Percentiles rank a stretch among this genome's conserved stretches.
Conservation (phyloP, 805 yeast genomes). For the Yamadazyma philogaea region DNA sequence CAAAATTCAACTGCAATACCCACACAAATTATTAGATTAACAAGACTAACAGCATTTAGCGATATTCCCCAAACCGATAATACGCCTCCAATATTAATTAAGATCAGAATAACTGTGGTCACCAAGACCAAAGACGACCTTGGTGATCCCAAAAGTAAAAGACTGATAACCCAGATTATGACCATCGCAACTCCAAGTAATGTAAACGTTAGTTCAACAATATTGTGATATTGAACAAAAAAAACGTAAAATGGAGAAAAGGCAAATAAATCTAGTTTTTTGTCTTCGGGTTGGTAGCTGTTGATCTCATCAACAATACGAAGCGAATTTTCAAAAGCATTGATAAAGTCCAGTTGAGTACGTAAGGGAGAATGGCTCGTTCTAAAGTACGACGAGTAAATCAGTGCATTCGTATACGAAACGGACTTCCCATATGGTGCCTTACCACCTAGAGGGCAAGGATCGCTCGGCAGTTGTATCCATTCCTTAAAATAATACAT, state of each 20-base stretch:
- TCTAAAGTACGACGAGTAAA: slow-evolving; percentile 68
- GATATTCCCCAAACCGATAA: slow-evolving; percentile 75
- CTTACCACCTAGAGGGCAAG: slow-evolving; percentile 93
- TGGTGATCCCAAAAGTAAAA: slow-evolving; percentile 63
- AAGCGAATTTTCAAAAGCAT: slow-evolving; percentile 69
- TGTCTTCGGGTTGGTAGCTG: slow-evolving; percentile 25
- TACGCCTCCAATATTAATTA: slow-evolving; percentile 74
- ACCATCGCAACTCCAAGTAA: slow-evolving; percentile 52
- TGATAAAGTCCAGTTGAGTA: slow-evolving; percentile 80
- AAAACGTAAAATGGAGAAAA: slow-evolving; percentile 91
- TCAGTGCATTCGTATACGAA: slow-evolving; percentile 37
- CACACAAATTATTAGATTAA: slow-evolving; percentile 85
- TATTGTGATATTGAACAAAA: slow-evolving; percentile 80
- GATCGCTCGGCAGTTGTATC: slow-evolving; percentile 81
- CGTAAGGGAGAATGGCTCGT: slow-evolving; percentile 75
- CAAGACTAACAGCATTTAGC: slow-evolving; percentile 85
- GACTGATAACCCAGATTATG: slow-evolving; percentile 51
- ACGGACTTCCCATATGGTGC: slow-evolving; percentile 79
- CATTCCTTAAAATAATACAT: slow-evolving; percentile 71
- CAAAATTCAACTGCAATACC: slow-evolving; percentile 95
- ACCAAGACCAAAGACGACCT: slow-evolving; percentile 56
- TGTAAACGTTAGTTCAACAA: slow-evolving; percentile 55
- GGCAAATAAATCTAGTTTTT: slow-evolving; percentile 64
- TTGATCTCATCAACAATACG: slow-evolving; percentile 61
- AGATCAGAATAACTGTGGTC: slow-evolving; percentile 57